Base-by-base conservation (phyloP, 192 early-diverging fungal species). In the Dissophora globulifera region DNA sequence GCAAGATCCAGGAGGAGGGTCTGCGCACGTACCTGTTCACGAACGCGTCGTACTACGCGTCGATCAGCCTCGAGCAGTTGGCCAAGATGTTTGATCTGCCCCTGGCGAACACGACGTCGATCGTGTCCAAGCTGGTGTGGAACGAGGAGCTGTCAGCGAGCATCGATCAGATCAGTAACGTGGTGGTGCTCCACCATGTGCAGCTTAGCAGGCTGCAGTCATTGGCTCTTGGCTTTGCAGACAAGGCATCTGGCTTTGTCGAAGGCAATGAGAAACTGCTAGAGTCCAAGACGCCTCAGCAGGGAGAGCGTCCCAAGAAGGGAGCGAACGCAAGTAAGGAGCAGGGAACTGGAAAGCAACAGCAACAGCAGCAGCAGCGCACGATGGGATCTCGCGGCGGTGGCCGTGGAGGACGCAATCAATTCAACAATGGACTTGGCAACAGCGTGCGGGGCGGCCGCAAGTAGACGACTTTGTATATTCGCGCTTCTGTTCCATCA, bases 21-120 rank as follows among this genome's bases (percentile, higher is more conserved):
- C 87, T 99, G 56, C 94, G 95, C 62, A 98, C 97, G 29, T 99
- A 95, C 81, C 80, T 99, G 57, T 97, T 98, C 81, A 91, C 93
- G 30, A 95, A 93, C 82, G 86, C 94, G 27, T 88, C 92, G 7
- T 89, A 93, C 84, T 98, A 96, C 81, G 91, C 95, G 49, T 92
- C 95, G 1, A 78, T 99, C 50, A 89, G 92, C 38, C 81, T 98
- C 50, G 85, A 85, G 11, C 90, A 93, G 58, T 88, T 99, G 31
- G 80, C 90, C 12, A 66, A 79, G 42, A 98, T 98, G 96, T 99
- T 99, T 80, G 88, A 85, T 55, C 84, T 99, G 46, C 80, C 90
- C 15, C 52, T 81, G 10, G 27, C 58, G 51, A 81, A 67, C 58
- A 92, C 95, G 32, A 81, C 90, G 55, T 72, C 89, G 12, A 89